phyloP scores from a whole-genome alignment of 345 rosid genomes.

The Nasturtium officinale region DNA sequence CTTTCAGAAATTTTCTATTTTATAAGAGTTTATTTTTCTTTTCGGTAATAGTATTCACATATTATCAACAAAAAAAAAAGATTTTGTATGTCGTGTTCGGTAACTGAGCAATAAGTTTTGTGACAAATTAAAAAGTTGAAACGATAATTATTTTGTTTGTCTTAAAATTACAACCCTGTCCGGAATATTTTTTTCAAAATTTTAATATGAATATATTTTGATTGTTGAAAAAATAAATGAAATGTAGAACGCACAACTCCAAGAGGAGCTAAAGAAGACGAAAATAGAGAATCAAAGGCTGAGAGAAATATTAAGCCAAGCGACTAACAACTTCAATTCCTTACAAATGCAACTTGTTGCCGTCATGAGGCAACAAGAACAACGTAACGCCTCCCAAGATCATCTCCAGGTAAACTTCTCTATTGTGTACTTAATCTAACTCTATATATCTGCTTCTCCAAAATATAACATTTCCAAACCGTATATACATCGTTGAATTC shows the following conservation, averaged over 20 bases:
- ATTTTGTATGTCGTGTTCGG: neutral
- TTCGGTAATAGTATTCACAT: no score
- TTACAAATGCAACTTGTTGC: slow-evolving; percentile 70
- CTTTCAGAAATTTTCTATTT: no score
- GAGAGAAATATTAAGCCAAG: slow-evolving; percentile 80
- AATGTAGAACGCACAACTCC: slow-evolving; percentile 62
- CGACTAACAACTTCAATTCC: slow-evolving; percentile 61
- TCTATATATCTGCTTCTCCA: neutral
- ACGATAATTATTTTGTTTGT: neutral
- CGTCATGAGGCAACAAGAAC: slow-evolving; percentile 63
- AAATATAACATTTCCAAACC: neutral
- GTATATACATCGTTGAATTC: slow-evolving; percentile 4
- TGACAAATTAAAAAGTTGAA: neutral
- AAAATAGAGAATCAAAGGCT: slow-evolving; percentile 72
- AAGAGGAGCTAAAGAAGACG: slow-evolving; percentile 67
- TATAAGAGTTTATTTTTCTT: no score
- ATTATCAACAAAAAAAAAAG: no score
- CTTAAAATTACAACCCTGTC: neutral
- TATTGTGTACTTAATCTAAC: neutral
- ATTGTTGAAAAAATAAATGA: neutral
- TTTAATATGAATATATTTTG: neutral
- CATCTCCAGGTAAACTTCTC: slow-evolving; percentile 28
- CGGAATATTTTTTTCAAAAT: neutral
- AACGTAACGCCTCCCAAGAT: slow-evolving; percentile 38
- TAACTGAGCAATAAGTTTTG: neutral